These are phyloP conservation scores for Phytophthora sp. DNA, from an alignment of 352 stramenopile genomes.

Conservation along the genomic window DNA sequence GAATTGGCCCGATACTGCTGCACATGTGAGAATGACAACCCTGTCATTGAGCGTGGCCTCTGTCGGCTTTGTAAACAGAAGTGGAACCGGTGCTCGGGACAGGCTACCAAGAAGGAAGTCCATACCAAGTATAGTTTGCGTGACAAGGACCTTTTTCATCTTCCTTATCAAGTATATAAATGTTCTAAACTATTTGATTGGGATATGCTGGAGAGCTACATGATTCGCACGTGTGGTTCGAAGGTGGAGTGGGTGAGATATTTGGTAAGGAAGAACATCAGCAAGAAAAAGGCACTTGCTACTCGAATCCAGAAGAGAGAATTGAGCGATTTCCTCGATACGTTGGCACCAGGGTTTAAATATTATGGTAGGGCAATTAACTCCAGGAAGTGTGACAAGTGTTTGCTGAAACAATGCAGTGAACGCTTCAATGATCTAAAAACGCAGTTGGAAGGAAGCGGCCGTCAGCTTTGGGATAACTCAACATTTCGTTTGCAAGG, in stretches of 20 bases:
- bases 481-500: too few species aligned
- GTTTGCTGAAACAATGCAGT: neutral
- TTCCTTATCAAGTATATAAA: neutral
- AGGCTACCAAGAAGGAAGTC: neutral
- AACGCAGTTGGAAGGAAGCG: too few species aligned
- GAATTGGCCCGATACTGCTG: constrained; percentile 26
- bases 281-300: constrained; percentile 9
- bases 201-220: constrained; percentile 20
- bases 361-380: neutral
- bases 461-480: too few species aligned
- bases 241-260: constrained; percentile 25
- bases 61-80: constrained; percentile 1
- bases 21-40: constrained; percentile 40
- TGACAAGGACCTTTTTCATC: neutral
- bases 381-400: neutral
- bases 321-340: constrained; percentile 6
- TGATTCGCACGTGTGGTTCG: constrained; percentile 28
- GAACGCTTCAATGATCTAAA: too few species aligned
- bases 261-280: constrained; percentile 10
- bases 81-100: neutral
- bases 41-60: neutral
- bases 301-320: constrained; percentile 18
- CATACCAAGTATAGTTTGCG: neutral
- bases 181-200: too few species aligned
- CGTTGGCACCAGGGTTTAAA: constrained; percentile 11